A percentile compares a stretch with the other conserved stretches of the same genome.
Conservation (phyloP, 306 rosid genomes). For the Quercus parvula region DNA sequence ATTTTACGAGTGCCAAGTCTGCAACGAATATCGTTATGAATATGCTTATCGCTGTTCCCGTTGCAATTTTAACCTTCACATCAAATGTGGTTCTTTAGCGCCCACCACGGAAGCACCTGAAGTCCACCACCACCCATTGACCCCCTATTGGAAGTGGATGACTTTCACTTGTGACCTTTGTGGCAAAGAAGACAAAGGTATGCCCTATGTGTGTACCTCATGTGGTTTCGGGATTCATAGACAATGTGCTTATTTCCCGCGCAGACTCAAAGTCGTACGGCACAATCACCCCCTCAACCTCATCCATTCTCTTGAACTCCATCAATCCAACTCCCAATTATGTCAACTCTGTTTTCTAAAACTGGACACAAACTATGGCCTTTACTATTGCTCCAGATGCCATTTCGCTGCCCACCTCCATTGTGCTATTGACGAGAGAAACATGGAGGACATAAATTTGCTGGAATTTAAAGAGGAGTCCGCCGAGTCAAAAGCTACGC, state of each 20-base stretch:
- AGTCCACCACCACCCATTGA: background rate
- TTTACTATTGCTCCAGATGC: too few species aligned
- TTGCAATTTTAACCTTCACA: background rate
- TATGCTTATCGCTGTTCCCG: background rate
- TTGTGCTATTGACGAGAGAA: fast-evolving
- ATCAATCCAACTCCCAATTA: too few species aligned
- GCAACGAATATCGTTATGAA: too few species aligned
- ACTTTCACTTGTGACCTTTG: background rate
- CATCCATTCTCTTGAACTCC: too few species aligned
- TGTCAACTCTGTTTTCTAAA: too few species aligned
- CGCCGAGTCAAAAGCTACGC: too few species aligned
- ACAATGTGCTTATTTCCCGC: fast-evolving
- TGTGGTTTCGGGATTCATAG: background rate
- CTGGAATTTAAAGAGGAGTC: too few species aligned
- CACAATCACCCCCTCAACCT: background rate
- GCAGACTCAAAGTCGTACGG: background rate
- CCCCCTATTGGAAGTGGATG: fast-evolving
- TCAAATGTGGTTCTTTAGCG: background rate
- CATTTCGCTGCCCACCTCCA: too few species aligned
- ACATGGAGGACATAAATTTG: too few species aligned
- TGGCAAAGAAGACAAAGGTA: background rate
- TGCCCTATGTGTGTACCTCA: background rate
- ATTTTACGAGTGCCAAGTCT: too few species aligned
- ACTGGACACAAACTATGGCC: too few species aligned
- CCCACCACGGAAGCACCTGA: background rate